phyloP scores from a whole-genome alignment of 2,329 filamentous ascomycete species.

The Fusarium pseudograminearum region DNA sequence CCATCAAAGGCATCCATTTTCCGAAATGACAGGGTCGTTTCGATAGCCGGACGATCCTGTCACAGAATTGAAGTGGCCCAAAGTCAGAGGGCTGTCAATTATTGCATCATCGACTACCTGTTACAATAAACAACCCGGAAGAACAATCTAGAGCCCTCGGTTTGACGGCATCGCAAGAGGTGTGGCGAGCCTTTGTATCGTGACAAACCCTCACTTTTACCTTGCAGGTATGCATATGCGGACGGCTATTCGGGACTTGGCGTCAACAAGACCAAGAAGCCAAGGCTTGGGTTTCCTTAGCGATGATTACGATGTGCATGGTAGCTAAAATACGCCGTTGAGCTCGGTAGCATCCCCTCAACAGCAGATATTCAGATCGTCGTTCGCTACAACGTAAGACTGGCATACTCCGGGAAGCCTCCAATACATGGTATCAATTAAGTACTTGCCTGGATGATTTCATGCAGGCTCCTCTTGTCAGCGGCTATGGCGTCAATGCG shows the following conservation, averaged over 20 bases:
- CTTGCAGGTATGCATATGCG: not conserved
- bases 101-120: constrained; percentile 20
- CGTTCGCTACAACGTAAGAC: constrained; percentile 6
- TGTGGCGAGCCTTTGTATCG: not conserved
- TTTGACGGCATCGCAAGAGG: not conserved
- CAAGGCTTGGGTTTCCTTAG: constrained; percentile 11
- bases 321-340: not conserved
- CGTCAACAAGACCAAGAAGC: constrained; percentile 1
- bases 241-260: not conserved
- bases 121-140: not conserved
- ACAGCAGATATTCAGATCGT: constrained; percentile 26
- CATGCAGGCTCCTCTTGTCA: constrained; percentile 19
- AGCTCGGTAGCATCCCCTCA: constrained; percentile 3
- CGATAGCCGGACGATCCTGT: constrained; percentile 42
- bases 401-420: not conserved
- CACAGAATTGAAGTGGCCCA: constrained; percentile 5
- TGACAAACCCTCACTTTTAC: not conserved
- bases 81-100: constrained; percentile 5
- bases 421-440: not conserved
- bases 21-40: constrained; percentile 46
- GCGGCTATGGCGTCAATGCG: constrained; percentile 7
- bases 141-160: not conserved
- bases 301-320: constrained; percentile 35
- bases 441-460: constrained; percentile 1
- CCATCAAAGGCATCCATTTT: constrained; percentile 29